Base-by-base conservation (phyloP, 2,329 filamentous ascomycete species). In the Sporothrix schenckii region DNA sequence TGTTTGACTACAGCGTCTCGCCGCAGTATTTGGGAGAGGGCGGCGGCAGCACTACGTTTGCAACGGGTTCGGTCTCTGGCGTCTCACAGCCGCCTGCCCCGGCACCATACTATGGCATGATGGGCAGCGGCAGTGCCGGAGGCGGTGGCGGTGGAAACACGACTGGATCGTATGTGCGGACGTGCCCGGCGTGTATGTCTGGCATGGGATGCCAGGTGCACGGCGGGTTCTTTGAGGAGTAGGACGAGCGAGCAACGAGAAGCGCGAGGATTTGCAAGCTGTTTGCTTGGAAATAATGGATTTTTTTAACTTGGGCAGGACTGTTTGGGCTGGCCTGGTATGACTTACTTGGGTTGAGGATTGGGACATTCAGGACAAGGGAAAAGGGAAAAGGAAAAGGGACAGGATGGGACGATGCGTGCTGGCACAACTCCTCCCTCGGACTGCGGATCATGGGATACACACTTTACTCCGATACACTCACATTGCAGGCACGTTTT, bases 1-100 rank as follows among this genome's bases (percentile, higher is more conserved):
- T 73, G 16, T 74, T 72, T 11, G 73, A 74, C 52, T 74, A 74
- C 47, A 69, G 70, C 58, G 70, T 71, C n/a, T 72, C 72, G 50
- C 71, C 72, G 9, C 72, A 69, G 6, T 73, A 73, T 41, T 44
- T 71, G 16, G 53, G 66, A 30, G 30, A 21, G 21, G 60, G 11
- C 27, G 50, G 41, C n/a, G 60, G 39, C 41, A 16, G 11, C 41
- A 9, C 41, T 41, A 9, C 54, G 4, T 34, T 34, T 6, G 58
- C 39, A 39, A 47, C 39, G 2, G 58, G 39, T 6, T 27, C 39
- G 2, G 58, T 16, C n/a, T 44, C 58, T 16, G 58, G 58, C 14
- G 50, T 60, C 21, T 21, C 68, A 3, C 68, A 70, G 39, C 27
- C 68, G 9, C 54, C 52, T 2, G 41, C 13, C 2, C 21, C 66